Percentiles rank a stretch among this genome's conserved stretches.
Evolutionary conservation across 352 stramenopile genomes (phyloP).

Genomic region (Phytophthora pinifolia): DNA sequence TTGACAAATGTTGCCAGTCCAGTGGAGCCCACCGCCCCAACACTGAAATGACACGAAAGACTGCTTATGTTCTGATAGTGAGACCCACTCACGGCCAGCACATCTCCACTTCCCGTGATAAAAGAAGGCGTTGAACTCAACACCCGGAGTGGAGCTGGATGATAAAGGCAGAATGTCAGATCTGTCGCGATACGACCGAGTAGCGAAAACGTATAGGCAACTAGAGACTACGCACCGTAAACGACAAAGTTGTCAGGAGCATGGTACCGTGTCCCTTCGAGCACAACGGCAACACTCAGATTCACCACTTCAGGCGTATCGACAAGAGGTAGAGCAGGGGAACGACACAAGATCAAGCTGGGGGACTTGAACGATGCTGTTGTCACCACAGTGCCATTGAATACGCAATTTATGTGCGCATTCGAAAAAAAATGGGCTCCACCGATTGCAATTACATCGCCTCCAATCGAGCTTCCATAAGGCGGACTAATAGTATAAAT

Average conservation of each 20-base stretch:
- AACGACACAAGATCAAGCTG: slow-evolving; percentile 30
- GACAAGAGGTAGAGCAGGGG: slow-evolving; percentile 19
- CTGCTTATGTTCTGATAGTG: slow-evolving; percentile 32
- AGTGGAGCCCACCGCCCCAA: slow-evolving; percentile 5
- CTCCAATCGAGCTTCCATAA: slow-evolving; percentile 25
- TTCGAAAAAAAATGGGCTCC: slow-evolving; percentile 40
- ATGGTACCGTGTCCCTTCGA: slow-evolving; percentile 28
- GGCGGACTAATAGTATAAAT: slow-evolving; percentile 30
- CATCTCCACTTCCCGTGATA: slow-evolving; percentile 29
- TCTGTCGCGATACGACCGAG: neutral
- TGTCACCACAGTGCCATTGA: slow-evolving; percentile 38
- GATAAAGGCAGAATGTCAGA: neutral
- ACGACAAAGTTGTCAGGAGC: slow-evolving; percentile 23
- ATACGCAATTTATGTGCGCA: slow-evolving; percentile 35
- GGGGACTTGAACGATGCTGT: slow-evolving; percentile 26
- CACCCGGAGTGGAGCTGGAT: slow-evolving; percentile 30
- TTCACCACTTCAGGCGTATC: neutral
- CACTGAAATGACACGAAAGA: slow-evolving; percentile 35
- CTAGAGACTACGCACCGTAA: slow-evolving; percentile 22
- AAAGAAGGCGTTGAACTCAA: slow-evolving; percentile 24
- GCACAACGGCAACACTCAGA: slow-evolving; percentile 28
- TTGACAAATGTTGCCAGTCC: slow-evolving; percentile 23
- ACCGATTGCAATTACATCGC: slow-evolving; percentile 27
- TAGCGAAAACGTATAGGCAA: neutral
- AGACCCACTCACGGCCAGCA: slow-evolving; percentile 30